A percentile compares a stretch with the other conserved stretches of the same genome.
Conservation (phyloP, 805 yeast species). For the Saccharomyces jurei region DNA sequence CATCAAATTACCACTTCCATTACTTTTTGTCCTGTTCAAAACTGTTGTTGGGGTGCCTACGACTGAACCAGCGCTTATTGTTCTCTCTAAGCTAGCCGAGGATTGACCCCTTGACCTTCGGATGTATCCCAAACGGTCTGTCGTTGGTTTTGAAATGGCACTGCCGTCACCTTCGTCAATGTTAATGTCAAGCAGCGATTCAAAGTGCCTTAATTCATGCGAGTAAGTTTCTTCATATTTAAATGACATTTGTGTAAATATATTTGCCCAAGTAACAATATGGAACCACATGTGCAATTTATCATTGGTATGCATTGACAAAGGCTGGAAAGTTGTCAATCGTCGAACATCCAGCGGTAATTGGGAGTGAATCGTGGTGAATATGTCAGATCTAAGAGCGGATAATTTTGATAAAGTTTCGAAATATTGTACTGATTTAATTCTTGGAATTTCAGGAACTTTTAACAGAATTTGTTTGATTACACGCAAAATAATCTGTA, state of each 20-base stretch:
- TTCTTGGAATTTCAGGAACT: constrained; percentile 22
- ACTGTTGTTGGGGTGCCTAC: neutral
- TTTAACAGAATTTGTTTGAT: constrained; percentile 13
- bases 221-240: neutral
- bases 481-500: constrained; percentile 14
- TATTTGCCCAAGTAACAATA: neutral
- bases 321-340: neutral
- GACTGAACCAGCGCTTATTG: neutral
- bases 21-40: neutral
- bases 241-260: neutral
- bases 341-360: neutral
- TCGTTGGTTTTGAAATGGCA: neutral
- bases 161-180: neutral
- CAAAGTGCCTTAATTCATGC: neutral
- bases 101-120: neutral
- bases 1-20: neutral
- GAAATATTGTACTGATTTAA: constrained; percentile 19
- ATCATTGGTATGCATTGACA: neutral
- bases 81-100: neutral
- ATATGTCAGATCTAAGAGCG: neutral
- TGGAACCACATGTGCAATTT: neutral
- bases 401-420: neutral
- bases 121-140: neutral
- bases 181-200: neutral
- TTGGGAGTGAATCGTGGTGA: neutral